Base-by-base conservation (phyloP, 2,329 filamentous ascomycete genomes). In the Penicillium brevicompactum region DNA sequence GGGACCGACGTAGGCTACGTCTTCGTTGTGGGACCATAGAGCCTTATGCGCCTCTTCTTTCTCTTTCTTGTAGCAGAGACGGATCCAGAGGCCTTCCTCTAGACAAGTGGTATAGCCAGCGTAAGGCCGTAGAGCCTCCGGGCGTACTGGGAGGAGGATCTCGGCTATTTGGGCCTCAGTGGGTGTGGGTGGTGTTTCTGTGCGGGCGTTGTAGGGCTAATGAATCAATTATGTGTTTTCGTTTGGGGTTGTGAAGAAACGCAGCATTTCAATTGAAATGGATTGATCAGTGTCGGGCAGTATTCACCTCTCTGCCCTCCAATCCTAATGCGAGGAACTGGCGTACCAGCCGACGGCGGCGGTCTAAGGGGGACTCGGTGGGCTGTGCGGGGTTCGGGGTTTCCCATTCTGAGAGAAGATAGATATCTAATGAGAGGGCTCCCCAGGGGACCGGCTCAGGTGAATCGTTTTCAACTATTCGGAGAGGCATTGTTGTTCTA, bases 151-250 rank as follows among this genome's bases (percentile, higher is more conserved):
- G 13, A 47, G 48, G 43, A 51, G 53, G 44, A 55, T 51, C 8
- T 47, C 44, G n/a, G 47, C 53, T 47, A 55, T 55, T 32, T 55
- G 44, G 16, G 32, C 48, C 44, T 55, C 11, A 38, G 53, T 55
- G n/a, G 48, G 53, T 38, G 6, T 21, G 43, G 44, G 37, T 44
- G 43, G 43, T 10, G 43, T 3, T 24, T 51, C 7, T 31, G 30
- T 18, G 18, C 18, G 18, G 18, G 18, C 18, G 18, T 18, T 18
- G 18, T 18, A 18, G 18, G 18, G 18, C 18, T 18, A 18, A 18
- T 18, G 18, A 18, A 18, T 18, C 18, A 18, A 18, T 18, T 1
- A 18, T 1, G 18, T 18, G 18, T 18, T 18, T 18, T 18, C 18
- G 18, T 18, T 18, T 18, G 18, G 18, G 18, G 18, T 18, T 18